These are phyloP conservation scores for Selaginella moellendorffii DNA, from an alignment of 75 land plant species.

Conservation along the genomic window DNA sequence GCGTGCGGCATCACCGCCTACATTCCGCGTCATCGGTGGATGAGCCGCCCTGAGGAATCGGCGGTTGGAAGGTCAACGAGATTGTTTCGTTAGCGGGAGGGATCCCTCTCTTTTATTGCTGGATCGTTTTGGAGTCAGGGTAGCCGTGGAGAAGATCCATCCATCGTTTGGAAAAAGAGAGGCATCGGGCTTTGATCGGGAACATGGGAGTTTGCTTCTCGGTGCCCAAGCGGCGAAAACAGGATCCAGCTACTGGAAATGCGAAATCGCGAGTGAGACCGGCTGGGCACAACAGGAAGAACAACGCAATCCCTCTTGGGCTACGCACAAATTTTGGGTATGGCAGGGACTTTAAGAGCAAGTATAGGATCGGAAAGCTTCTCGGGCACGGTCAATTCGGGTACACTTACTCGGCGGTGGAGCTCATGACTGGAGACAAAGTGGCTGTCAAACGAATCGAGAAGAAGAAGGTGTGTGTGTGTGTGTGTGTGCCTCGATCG, in stretches of 20 bases:
- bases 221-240: not conserved
- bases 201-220: not conserved
- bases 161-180: too few relatives aligned
- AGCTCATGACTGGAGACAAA: constrained; percentile 11
- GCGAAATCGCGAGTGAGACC: not conserved
- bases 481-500: not conserved
- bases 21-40: too few relatives aligned
- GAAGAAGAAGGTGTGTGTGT: constrained; percentile 18
- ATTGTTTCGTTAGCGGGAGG: too few relatives aligned
- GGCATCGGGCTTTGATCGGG: not conserved
- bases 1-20: too few relatives aligned
- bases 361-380: constrained; percentile 15
- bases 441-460: constrained; percentile 22
- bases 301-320: constrained; percentile 11
- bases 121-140: too few relatives aligned
- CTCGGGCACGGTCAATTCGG: constrained; percentile 26
- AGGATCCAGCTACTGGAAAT: not conserved
- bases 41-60: too few relatives aligned
- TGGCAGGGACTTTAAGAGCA: constrained; percentile 12
- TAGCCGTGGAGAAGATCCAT: too few relatives aligned
- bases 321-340: constrained; percentile 19
- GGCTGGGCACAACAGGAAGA: not conserved
- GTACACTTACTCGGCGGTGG: constrained; percentile 21
- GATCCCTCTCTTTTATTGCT: too few relatives aligned
- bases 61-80: too few relatives aligned